Percentiles rank a stretch among this genome's conserved stretches.
Evolutionary conservation across 192 early-diverging fungal genomes (phyloP).

Genomic region (Rhizoclosmatium globosum): DNA sequence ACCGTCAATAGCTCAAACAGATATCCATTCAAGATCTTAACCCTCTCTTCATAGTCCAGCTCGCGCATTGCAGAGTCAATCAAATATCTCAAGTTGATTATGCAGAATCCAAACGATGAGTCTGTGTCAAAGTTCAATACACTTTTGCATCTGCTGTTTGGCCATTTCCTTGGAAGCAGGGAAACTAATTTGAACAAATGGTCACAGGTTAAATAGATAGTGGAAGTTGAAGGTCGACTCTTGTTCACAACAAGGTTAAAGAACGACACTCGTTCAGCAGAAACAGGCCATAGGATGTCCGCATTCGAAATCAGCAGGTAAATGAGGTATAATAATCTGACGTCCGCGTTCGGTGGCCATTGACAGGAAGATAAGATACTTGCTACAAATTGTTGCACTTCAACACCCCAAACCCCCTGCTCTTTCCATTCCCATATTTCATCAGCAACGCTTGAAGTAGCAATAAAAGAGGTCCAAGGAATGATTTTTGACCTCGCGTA

Average conservation of each 20-base stretch:
- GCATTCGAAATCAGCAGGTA: not conserved
- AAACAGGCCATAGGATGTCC: conserved; percentile 8
- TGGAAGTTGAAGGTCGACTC: not conserved
- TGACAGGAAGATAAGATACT: not conserved
- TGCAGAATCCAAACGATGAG: conserved; percentile 9
- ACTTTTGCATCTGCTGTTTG: not conserved
- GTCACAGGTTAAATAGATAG: not conserved
- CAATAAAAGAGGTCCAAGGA: conserved; percentile 9
- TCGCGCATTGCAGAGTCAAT: not conserved
- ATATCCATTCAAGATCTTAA: conserved; percentile 17
- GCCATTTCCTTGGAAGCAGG: not conserved
- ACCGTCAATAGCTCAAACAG: not conserved
- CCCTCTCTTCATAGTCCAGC: not conserved
- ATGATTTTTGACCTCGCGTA: not conserved
- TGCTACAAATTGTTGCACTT: conserved; percentile 2
- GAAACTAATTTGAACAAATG: not conserved
- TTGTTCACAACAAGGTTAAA: not conserved
- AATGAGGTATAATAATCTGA: not conserved
- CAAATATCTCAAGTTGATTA: not conserved
- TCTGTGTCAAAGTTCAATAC: not conserved
- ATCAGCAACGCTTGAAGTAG: not conserved
- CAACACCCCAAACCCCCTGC: not conserved
- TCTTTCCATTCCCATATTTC: conserved; percentile 26
- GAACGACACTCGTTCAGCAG: not conserved
- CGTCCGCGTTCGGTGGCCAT: conserved; percentile 15